These are phyloP conservation scores for Xylaria acuta DNA, from an alignment of 495 filamentous ascomycete species.

Conservation along the genomic window DNA sequence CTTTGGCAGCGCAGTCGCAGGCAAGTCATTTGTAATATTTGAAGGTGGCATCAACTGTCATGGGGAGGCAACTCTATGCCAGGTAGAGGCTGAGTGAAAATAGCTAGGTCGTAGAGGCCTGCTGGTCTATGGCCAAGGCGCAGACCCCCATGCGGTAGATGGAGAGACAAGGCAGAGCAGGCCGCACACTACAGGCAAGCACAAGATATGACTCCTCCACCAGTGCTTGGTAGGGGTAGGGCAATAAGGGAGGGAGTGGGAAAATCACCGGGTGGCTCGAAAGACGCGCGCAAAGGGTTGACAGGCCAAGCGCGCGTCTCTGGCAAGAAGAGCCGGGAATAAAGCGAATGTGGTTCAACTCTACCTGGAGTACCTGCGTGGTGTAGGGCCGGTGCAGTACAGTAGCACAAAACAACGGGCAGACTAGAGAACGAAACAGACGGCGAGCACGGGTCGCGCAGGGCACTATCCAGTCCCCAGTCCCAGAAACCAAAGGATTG, in stretches of 20 bases:
- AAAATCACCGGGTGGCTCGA: conserved; percentile 37
- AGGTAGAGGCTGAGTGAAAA: conserved; percentile 34
- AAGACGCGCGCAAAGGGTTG: conserved; percentile 44
- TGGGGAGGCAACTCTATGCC: conserved; percentile 27
- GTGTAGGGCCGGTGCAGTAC: conserved; percentile 6
- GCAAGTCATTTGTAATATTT: conserved; percentile 56
- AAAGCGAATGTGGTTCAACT: conserved; percentile 42
- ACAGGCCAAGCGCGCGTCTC: conserved; percentile 41
- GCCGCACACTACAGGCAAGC: conserved; percentile 36
- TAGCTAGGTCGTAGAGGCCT: conserved; percentile 34
- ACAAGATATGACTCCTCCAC: conserved; percentile 29
- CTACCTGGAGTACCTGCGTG: conserved; percentile 26
- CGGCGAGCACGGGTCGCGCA: conserved; percentile 12
- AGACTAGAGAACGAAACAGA: conserved; percentile 11
- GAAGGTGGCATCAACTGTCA: conserved; percentile 36
- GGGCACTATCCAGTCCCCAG: conserved; percentile 10
- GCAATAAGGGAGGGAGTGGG: conserved; percentile 34
- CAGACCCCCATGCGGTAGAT: conserved; percentile 37
- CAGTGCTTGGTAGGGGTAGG: conserved; percentile 33
- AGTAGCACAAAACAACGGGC: conserved; percentile 27
- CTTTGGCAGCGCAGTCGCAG: conserved; percentile 40
- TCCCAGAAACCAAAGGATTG: conserved; percentile 16
- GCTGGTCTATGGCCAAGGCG: conserved; percentile 33
- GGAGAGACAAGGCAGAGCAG: conserved; percentile 30
- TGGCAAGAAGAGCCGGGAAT: conserved; percentile 31